phyloP scores from a whole-genome alignment of 2,329 filamentous ascomycete species.

The Sporothrix inflata region DNA sequence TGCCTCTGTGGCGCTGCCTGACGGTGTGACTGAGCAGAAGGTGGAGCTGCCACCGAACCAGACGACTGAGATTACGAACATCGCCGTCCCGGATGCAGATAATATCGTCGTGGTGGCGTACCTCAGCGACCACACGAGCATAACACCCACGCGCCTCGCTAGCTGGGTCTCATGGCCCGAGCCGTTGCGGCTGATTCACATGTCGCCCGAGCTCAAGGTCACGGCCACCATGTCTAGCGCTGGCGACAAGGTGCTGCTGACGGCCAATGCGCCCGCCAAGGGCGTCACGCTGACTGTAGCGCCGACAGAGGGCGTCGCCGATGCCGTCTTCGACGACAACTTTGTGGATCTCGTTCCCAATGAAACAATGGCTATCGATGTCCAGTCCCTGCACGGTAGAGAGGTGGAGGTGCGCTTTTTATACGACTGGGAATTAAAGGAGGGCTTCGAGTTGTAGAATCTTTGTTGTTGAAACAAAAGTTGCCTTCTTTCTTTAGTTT shows the following conservation, averaged over 20 bases:
- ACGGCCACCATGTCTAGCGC: neutral
- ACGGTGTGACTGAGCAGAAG: neutral
- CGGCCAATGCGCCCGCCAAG: conserved; percentile 11
- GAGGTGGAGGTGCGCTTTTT: conserved; percentile 1
- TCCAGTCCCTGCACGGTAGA: neutral
- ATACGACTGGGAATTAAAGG: neutral
- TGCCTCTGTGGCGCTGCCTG: neutral
- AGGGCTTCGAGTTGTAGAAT: neutral
- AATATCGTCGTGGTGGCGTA: neutral
- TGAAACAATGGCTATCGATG: neutral
- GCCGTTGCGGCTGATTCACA: neutral
- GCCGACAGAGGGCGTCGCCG: neutral
- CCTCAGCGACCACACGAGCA: neutral
- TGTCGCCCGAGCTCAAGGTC: neutral
- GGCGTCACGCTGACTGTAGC: neutral
- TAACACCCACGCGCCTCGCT: neutral
- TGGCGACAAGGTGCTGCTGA: neutral
- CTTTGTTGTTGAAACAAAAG: neutral
- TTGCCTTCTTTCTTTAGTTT: neutral
- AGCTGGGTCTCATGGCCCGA: conserved; percentile 15
- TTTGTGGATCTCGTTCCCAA: conserved; percentile 14
- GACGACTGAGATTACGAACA: neutral
- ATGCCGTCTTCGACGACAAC: conserved; percentile 17
- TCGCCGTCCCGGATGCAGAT: neutral
- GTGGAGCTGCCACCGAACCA: neutral